phyloP scores from a whole-genome alignment of 495 filamentous ascomycete species.

The Penicillium cinerascens region DNA sequence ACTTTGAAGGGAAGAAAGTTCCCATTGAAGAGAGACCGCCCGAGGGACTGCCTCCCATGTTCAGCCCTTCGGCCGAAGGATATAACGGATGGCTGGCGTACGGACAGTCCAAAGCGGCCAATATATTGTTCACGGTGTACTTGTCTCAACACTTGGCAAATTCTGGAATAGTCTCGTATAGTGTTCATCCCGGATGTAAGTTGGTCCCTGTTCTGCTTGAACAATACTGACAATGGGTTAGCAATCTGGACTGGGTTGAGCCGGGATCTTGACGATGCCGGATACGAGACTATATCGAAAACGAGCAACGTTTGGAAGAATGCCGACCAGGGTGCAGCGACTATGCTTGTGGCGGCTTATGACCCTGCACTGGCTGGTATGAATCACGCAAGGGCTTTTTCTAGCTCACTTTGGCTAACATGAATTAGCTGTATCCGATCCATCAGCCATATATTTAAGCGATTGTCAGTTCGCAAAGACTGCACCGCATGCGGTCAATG shows the following conservation, averaged over 20 bases:
- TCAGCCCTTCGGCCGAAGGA: conserved; percentile 12
- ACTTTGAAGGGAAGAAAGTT: conserved; percentile 16
- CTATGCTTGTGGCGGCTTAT: conserved; percentile 53
- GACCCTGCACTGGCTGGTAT: conserved; percentile 47
- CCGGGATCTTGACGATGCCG: conserved; percentile 18
- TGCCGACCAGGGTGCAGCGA: conserved; percentile 50
- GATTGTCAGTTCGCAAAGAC: conserved; percentile 27
- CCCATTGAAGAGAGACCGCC: conserved; percentile 17
- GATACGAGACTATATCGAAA: conserved; percentile 13
- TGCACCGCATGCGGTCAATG: conserved; percentile 26
- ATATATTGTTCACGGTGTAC: conserved; percentile 51
- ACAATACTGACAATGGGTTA: not conserved
- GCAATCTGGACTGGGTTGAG: conserved; percentile 20
- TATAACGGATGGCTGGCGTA: conserved; percentile 48
- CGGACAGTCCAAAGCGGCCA: conserved; percentile 60
- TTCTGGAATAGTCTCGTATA: conserved; percentile 20
- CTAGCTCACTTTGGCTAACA: not conserved
- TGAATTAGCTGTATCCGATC: conserved; percentile 9
- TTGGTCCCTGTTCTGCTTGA: not conserved
- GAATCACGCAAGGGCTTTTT: conserved; percentile 7
- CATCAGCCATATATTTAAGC: conserved; percentile 19
- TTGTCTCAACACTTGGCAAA: conserved; percentile 10
- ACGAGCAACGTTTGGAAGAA: conserved; percentile 37
- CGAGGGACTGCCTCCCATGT: conserved; percentile 11
- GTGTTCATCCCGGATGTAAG: conserved; percentile 27